A percentile compares a stretch with the other conserved stretches of the same genome.
phyloP scores from a whole-genome alignment of 208 protist species.

The Leishmania tropica region DNA sequence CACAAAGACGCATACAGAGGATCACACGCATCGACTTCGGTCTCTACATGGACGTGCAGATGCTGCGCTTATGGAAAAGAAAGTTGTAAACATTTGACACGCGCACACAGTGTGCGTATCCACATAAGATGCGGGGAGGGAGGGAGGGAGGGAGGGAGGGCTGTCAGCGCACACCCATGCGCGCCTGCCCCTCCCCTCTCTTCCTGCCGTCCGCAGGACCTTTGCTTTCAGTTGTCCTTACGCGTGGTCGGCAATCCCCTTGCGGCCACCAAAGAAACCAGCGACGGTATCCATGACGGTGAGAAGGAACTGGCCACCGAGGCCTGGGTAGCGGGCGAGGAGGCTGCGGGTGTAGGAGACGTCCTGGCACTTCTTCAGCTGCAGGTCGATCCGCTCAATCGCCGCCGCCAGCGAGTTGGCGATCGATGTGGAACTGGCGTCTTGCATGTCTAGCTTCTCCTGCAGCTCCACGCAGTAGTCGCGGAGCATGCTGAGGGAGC shows the following conservation, averaged over 20 bases:
- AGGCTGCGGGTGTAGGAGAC: constrained; percentile 44
- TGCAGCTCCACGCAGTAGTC: constrained; percentile 45
- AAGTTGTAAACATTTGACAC: not conserved
- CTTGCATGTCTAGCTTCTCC: constrained; percentile 31
- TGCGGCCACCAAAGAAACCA: constrained; percentile 7
- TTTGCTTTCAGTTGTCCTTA: not conserved
- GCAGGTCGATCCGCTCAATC: constrained; percentile 29
- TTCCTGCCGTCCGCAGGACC: not conserved
- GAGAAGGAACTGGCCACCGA: constrained; percentile 54
- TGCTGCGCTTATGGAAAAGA: not conserved
- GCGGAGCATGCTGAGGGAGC: constrained; percentile 40
- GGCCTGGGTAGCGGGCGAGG: constrained; percentile 55
- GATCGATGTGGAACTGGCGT: constrained; percentile 37
- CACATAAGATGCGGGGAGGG: not conserved
- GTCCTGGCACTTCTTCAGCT: constrained; percentile 29
- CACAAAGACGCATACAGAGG: not conserved
- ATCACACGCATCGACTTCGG: not conserved
- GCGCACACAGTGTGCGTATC: not conserved
- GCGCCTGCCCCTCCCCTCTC: not conserved
- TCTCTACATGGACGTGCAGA: not conserved
- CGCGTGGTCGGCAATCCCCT: not conserved
- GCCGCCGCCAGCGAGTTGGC: constrained; percentile 25
- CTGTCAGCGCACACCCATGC: not conserved
- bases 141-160: not conserved
- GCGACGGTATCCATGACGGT: constrained; percentile 41